These are phyloP conservation scores for Wickerhamomyces subpelliculosus DNA, from an alignment of 805 yeast species.

Conservation along the genomic window DNA sequence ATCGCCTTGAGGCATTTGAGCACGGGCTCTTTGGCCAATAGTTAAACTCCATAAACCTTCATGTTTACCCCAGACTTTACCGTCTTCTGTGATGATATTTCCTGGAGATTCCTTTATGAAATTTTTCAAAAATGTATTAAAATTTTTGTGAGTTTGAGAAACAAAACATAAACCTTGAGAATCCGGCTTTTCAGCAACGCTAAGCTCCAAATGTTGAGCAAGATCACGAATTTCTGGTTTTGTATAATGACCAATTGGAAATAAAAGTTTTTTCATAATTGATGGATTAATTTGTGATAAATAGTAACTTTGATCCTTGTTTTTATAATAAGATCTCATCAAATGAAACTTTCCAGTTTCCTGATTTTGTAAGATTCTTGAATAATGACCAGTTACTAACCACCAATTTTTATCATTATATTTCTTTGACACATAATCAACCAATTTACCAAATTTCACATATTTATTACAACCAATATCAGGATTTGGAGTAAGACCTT, in stretches of 20 bases:
- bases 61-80: constrained; percentile 74
- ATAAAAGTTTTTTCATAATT: constrained; percentile 42
- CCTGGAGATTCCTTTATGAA: constrained; percentile 74
- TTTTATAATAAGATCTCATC: constrained; percentile 46
- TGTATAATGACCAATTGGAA: constrained; percentile 75
- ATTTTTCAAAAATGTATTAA: constrained; percentile 66
- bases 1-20: constrained; percentile 86
- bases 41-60: constrained; percentile 93
- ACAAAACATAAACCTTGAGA: constrained; percentile 96
- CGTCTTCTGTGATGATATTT: constrained; percentile 68
- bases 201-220: constrained; percentile 48
- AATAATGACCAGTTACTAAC: constrained; percentile 87
- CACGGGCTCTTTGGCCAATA: constrained; percentile 77
- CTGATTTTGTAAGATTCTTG: constrained; percentile 39
- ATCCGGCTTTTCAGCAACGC: constrained; percentile 77
- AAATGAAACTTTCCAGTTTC: constrained; percentile 35
- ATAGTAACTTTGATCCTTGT: constrained; percentile 90
- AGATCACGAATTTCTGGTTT: constrained; percentile 70
- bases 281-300: constrained; percentile 55
- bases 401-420: constrained; percentile 49
- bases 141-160: constrained; percentile 49
- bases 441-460: constrained; percentile 80
- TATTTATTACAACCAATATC: constrained; percentile 82
- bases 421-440: constrained; percentile 41
- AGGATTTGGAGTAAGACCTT: constrained; percentile 89